Evolutionary conservation across 352 stramenopile species (phyloP), one percentile per base, ranked within the genome.

Genomic region (Halophytophthora batemanensis): DNA sequence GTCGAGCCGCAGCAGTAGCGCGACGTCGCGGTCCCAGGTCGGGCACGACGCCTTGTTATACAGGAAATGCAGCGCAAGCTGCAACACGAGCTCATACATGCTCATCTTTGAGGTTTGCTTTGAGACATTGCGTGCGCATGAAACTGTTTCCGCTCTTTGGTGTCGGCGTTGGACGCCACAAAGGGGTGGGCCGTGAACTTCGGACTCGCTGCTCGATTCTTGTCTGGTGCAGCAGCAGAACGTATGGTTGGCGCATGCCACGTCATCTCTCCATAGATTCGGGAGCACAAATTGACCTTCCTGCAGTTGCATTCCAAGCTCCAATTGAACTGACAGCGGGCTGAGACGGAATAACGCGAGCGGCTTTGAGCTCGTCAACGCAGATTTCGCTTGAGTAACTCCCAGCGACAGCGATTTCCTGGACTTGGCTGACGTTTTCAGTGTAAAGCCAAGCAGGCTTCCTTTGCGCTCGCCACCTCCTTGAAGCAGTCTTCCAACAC

Each of bases 1-100:
- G 46, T 82, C 61, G 22, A 83, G 65, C 2, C 70, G 64, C 25
- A 86, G 56, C n/a, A 86, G 41, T 18, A 80, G 50, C 6, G 63
- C 66, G 22, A 79, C 67, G 25, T 84, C 68, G 39, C 64, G 66
- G 22, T 86, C 74, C 74, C 77, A 82, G 18, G 21, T 61, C 21
- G 23, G 52, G n/a, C 60, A 61, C 1, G 47, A 38, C 1, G 35
- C 43, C 41, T 59, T 64, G 46, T 74, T 56, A 8, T 68, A 62
- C 35, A 83, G 55, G 6, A 87, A 57, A 2, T 67, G 55, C 31
- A 72, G 52, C 19, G 69, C 64, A 8, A 84, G 40, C 29, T 81
- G 69, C 6, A 79, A 38, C 2, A 84, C 19, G 8, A 84, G 61
- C 23, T 77, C 55, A 28, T 70, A 69, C 52, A 71, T 64, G 22